These are phyloP conservation scores for Fonsecaea monophora DNA, from an alignment of 2,329 filamentous ascomycete species.

Conservation along the genomic window DNA sequence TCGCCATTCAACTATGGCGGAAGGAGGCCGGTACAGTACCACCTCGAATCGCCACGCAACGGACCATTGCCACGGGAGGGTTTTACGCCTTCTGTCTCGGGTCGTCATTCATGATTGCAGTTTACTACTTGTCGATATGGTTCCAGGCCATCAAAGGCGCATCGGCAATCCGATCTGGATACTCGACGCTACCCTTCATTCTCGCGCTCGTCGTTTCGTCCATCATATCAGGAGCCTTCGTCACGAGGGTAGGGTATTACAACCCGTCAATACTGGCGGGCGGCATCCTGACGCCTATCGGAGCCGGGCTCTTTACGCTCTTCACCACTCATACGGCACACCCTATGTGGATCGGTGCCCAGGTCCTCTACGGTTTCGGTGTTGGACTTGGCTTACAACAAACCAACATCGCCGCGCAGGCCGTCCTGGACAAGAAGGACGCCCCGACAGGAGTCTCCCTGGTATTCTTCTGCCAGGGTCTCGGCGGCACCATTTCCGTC, in stretches of 20 bases:
- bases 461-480: constrained; percentile 47
- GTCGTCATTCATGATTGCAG: constrained; percentile 46
- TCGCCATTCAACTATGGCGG: constrained; percentile 54
- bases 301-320: constrained; percentile 44
- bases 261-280: constrained; percentile 40
- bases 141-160: constrained; percentile 54
- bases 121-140: constrained; percentile 53
- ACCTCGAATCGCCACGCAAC: constrained; percentile 48
- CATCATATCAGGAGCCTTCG: constrained; percentile 28
- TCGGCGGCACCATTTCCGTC: constrained; percentile 44
- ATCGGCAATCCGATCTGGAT: constrained; percentile 38
- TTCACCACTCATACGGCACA: constrained; percentile 30
- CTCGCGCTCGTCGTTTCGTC: constrained; percentile 32
- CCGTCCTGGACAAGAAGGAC: constrained; percentile 39
- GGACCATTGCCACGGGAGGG: constrained; percentile 44
- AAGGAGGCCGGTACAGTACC: constrained; percentile 55
- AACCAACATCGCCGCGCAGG: constrained; percentile 44
- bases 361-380: constrained; percentile 43
- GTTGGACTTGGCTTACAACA: constrained; percentile 39
- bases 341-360: constrained; percentile 44
- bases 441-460: constrained; percentile 43
- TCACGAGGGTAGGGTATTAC: constrained; percentile 35
- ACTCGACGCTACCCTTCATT: constrained; percentile 35
- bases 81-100: constrained; percentile 46
- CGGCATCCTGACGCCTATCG: constrained; percentile 40